Base-by-base conservation (phyloP, 192 early-diverging fungal species). In the Coemansia sp. region DNA sequence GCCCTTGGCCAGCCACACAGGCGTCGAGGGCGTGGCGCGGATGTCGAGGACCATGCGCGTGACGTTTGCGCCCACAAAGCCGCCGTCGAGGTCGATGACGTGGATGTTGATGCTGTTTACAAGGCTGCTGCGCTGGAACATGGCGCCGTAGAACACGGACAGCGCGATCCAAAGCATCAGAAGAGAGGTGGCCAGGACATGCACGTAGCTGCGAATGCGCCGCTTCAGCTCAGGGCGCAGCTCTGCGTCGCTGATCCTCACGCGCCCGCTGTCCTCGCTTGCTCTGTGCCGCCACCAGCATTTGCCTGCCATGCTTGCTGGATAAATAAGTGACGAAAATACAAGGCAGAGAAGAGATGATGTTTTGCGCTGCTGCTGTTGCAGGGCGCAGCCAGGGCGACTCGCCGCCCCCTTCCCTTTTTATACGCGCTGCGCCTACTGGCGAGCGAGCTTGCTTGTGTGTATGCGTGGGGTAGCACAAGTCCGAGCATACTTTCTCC, bases 81-180 rank as follows among this genome's bases (percentile, higher is more conserved):
- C 78, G 25, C 69, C 65, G 57, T 81, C 78, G 5, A 81, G 78
- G 40, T 81, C 78, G 22, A 81, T 35, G 20, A 81, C 62, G 32
- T 81, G 60, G 10, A 81, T 19, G 24, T 68, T 46, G 35, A 81
- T 46, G 69, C 71, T 75, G 68, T 81, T 56, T 8, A 53, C 78
- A 11, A 60, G 46, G 11, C 25, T 38, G 45, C 69, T 71, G 56
- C 78, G 78, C 27, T 58, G n/a, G 62, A 75, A 65, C 43, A 75
- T 59, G 45, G 53, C 67, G 47, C 78, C 78, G 51, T 64, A 71
- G 53, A 81, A 81, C 35, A 81, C 41, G 19, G 73, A 65, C 38
- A 81, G 73, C 1, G 64, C 73, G 0, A 65, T n/a, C 78, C 78
- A 81, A 29, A 81, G 67, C 78, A 75, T 71, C 2, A 63, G 37